Evolutionary conservation across 345 rosid genomes (phyloP).

Genomic region (Brassica carinata): DNA sequence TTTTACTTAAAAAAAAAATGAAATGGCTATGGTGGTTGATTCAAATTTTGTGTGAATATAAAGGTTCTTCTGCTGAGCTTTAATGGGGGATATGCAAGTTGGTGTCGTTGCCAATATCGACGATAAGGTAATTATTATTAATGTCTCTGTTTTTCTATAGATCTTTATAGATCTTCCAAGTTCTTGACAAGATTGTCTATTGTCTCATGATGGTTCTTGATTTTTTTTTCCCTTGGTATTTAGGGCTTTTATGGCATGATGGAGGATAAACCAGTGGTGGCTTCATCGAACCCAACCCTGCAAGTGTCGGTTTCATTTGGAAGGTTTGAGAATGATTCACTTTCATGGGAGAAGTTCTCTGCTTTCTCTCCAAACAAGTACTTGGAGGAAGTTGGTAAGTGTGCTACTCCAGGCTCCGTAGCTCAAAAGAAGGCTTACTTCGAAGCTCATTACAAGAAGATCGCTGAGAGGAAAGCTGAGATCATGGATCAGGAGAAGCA

Average conservation of each 20-base stretch:
- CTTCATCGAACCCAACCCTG: slow-evolving; percentile 55
- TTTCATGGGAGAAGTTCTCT: slow-evolving; percentile 94
- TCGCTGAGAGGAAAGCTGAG: slow-evolving; percentile 86
- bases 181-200: slow-evolving; percentile 27
- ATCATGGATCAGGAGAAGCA: slow-evolving; percentile 63
- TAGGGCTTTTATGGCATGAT: slow-evolving; percentile 31
- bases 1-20: slow-evolving; percentile 11
- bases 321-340: slow-evolving; percentile 83
- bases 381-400: slow-evolving; percentile 94
- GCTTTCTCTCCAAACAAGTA: slow-evolving; percentile 93
- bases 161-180: slow-evolving; percentile 14
- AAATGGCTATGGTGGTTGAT: slow-evolving; percentile 29
- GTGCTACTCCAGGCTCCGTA: slow-evolving; percentile 96
- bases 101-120: slow-evolving; percentile 46
- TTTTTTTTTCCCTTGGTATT: slow-evolving; percentile 14
- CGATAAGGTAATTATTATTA: slow-evolving; percentile 54
- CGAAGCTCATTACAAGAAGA: slow-evolving; percentile 93
- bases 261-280: slow-evolving; percentile 46
- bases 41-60: slow-evolving; percentile 31
- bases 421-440: slow-evolving; percentile 93
- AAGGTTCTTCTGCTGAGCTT: slow-evolving; percentile 31
- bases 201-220: slow-evolving; percentile 13
- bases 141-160: background rate
- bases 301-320: slow-evolving; percentile 90
- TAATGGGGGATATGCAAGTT: slow-evolving; percentile 62